A percentile compares a stretch with the other conserved stretches of the same genome.
Evolutionary conservation across 2,329 filamentous ascomycete species (phyloP).

Genomic region (Epichloe bromicola): DNA sequence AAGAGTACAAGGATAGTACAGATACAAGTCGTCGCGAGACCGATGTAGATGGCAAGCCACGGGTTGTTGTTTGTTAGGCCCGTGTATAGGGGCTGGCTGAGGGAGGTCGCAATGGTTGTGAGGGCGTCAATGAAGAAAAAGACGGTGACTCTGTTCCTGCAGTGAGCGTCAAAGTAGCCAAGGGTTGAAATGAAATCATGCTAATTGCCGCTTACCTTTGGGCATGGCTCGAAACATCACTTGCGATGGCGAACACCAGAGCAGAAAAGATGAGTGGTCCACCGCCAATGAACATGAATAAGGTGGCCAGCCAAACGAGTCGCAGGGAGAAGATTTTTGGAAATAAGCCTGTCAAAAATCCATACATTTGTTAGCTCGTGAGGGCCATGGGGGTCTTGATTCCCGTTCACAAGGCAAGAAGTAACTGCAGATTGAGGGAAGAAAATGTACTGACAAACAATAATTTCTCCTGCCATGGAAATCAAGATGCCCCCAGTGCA

Average conservation of each 20-base stretch:
- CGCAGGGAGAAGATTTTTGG: neutral
- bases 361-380: neutral
- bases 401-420: neutral
- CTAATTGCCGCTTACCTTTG: neutral
- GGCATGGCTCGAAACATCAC: constrained; percentile 1
- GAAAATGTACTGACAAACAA: neutral
- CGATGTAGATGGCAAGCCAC: constrained; percentile 1
- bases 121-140: constrained; percentile 1
- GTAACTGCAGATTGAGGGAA: neutral
- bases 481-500: neutral
- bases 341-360: neutral
- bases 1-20: constrained; percentile 1
- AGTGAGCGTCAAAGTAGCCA: neutral
- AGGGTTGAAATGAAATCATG: neutral
- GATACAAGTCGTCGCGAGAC: constrained; percentile 1
- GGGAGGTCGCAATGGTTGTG: neutral
- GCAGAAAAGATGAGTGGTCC: constrained; percentile 2
- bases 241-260: constrained; percentile 2
- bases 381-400: neutral
- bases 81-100: neutral
- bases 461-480: constrained; percentile 4
- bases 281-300: constrained; percentile 3
- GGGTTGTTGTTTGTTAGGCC: neutral
- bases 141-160: neutral
- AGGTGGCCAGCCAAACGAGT: constrained; percentile 1